Base-by-base conservation (phyloP, 1,284 basidiomycete species). In the Bjerkandera adusta region DNA sequence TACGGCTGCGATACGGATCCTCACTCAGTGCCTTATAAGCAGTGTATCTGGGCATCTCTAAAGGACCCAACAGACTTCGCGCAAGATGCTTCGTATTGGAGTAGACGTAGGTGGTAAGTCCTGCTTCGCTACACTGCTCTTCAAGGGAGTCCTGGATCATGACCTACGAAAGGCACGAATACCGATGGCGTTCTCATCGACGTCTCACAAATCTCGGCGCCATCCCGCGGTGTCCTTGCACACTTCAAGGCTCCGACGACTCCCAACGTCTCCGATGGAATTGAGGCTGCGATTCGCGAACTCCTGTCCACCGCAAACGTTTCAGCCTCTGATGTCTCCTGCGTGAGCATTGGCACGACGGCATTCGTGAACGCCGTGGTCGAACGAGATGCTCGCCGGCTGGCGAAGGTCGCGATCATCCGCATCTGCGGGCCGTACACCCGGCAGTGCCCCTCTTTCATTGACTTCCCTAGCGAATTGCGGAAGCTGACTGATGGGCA, bases 301-400 rank as follows among this genome's bases (percentile, higher is more conserved):
- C 67, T 76, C 0, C 56, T 76, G 10, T 51, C 61, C n/a, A 44
- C 67, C 24, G 68, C 67, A 11, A 55, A 57, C 1, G 55, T 71
- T 37, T 58, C 60, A 36, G 62, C 68, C 12, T 58, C 61, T 6
- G 46, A 63, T 2, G 65, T 77, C 21, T 54, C 70, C 11, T 70
- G 69, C 39, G 57, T 77, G 43, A 74, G 71, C 7, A 72, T 77
- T 48, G 75, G 75, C 27, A 77, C 74, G 1, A 75, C 73, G 13
- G 73, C 73, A 36, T 79, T 79, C 62, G 68, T 79, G 47, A 79
- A 80, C 50, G 77, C 78, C 0, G 70, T 80, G 1, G 62, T 80
- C 35, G 77, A 80, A 58, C 64, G 69, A 29, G 72, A 79, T 51
- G 60, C 62, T 16, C 57, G 67, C 5, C 66, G 72, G 3, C 66